Conservation (phyloP, 306 rosid species). For the Begonia masoniana region DNA sequence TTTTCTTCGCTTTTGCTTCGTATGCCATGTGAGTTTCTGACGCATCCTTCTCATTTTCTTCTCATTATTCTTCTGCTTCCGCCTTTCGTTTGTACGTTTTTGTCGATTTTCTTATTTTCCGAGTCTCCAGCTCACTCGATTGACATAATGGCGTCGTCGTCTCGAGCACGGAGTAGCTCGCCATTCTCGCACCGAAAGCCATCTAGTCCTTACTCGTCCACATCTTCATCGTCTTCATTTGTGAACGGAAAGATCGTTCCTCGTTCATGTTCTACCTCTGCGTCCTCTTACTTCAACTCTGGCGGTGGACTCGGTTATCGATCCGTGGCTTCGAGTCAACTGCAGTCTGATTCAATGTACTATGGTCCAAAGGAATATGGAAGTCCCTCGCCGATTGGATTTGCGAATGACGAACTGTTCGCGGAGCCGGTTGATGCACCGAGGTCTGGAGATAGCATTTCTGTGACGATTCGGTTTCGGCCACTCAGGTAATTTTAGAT, state of each 20-base stretch:
- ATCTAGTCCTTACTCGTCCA: slow-evolving; percentile 61
- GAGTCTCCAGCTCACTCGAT: slow-evolving; percentile 42
- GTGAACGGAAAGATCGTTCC: slow-evolving; percentile 60
- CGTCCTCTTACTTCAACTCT: slow-evolving; percentile 62
- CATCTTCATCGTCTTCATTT: slow-evolving; percentile 66
- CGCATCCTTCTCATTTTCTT: slow-evolving; percentile 34
- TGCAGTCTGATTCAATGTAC: slow-evolving; percentile 54
- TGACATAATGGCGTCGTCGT: slow-evolving; percentile 77
- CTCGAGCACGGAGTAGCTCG: slow-evolving; percentile 87
- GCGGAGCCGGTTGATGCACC: slow-evolving; percentile 49
- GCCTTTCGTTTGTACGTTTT: slow-evolving; percentile 3
- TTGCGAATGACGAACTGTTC: slow-evolving; percentile 55
- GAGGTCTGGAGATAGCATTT: slow-evolving; percentile 79
- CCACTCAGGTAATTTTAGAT: slow-evolving; percentile 92
- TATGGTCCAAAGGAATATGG: slow-evolving; percentile 26
- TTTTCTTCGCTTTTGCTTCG: slow-evolving; percentile 39
- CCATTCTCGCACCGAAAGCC: slow-evolving; percentile 87
- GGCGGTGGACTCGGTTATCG: slow-evolving; percentile 57
- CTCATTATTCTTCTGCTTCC: neutral
- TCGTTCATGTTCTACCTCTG: slow-evolving; percentile 66
- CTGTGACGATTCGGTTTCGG: slow-evolving; percentile 97
- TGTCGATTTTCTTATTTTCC: slow-evolving; percentile 6
- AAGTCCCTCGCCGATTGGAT: slow-evolving; percentile 52
- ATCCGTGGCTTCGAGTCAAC: slow-evolving; percentile 66
- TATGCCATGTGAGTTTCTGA: slow-evolving; percentile 80